Conservation (phyloP, 306 rosid genomes). For the Acacia acuminata region DNA sequence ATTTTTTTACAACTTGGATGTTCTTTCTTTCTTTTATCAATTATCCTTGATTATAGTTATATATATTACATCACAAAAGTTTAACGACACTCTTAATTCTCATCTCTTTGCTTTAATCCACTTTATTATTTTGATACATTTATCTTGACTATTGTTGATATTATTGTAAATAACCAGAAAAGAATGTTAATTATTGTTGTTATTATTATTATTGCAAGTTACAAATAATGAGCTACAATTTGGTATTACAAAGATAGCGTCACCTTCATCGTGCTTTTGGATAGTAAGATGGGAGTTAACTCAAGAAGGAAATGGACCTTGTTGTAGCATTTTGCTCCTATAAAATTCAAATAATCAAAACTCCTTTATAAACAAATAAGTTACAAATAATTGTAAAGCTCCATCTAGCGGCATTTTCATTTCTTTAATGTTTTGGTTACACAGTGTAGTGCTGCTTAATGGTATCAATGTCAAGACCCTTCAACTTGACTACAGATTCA, state of each 20-base stretch:
- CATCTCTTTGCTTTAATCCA: background rate
- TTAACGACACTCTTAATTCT: background rate
- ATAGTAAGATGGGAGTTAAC: background rate
- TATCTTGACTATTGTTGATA: background rate
- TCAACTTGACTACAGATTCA: slow-evolving; percentile 76
- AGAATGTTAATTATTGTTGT: background rate
- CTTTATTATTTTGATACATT: background rate
- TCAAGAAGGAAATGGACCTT: background rate
- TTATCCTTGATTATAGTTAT: background rate
- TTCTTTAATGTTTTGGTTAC: slow-evolving; percentile 13
- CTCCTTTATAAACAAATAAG: background rate
- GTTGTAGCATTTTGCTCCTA: background rate
- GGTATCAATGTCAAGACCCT: slow-evolving; percentile 73
- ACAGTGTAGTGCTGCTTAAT: slow-evolving; percentile 60
- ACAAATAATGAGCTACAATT: background rate
- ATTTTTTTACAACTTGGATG: background rate
- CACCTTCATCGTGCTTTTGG: background rate
- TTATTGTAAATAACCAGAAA: background rate
- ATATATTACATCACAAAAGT: background rate
- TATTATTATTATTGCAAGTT: background rate
- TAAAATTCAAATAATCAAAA: background rate
- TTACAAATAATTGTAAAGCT: background rate
- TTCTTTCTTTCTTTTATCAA: background rate
- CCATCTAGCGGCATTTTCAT: background rate
- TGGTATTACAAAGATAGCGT: background rate